These are phyloP conservation scores for Ephemerocybe angulata DNA, from an alignment of 768 basidiomycete species.

Conservation along the genomic window DNA sequence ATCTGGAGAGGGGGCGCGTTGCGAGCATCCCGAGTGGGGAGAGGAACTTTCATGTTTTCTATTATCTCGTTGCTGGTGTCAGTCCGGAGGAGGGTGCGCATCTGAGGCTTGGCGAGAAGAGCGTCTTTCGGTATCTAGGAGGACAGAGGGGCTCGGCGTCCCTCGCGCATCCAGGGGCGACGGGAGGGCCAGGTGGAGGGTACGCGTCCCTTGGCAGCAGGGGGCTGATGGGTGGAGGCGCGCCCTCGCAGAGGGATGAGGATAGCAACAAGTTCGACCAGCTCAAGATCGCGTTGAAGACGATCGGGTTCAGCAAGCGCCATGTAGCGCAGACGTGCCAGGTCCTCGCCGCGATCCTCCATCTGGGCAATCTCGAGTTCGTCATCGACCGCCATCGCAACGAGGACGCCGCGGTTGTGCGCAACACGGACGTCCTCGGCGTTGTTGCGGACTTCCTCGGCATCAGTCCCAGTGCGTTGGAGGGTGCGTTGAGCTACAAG, in stretches of 20 bases:
- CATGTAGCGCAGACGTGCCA: constrained; percentile 96
- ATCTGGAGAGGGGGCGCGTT: constrained; percentile 90
- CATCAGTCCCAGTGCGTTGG: constrained; percentile 66
- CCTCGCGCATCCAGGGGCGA: neutral
- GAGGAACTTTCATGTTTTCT: constrained; percentile 97
- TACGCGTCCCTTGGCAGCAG: neutral
- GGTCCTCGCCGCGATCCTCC: constrained; percentile 90
- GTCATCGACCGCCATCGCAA: constrained; percentile 77
- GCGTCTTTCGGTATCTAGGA: constrained; percentile 75
- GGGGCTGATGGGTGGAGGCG: constrained; percentile 17
- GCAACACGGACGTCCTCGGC: constrained; percentile 76
- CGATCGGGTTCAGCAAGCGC: constrained; percentile 89
- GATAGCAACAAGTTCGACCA: constrained; percentile 90
- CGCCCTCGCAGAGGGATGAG: constrained; percentile 57
- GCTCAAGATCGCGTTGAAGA: constrained; percentile 90
- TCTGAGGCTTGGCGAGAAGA: constrained; percentile 77
- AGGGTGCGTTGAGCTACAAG: constrained; percentile 82
- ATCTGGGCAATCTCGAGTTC: constrained; percentile 95
- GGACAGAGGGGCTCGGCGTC: neutral
- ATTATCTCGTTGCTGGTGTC: constrained; percentile 92
- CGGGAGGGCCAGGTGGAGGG: neutral
- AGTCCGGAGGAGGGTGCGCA: constrained; percentile 84
- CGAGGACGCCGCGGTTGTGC: constrained; percentile 89
- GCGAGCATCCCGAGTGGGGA: constrained; percentile 85
- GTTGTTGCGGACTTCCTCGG: constrained; percentile 92